These are phyloP conservation scores for Emydomyces testavorans DNA, from an alignment of 2,329 filamentous ascomycete species.

Conservation along the genomic window DNA sequence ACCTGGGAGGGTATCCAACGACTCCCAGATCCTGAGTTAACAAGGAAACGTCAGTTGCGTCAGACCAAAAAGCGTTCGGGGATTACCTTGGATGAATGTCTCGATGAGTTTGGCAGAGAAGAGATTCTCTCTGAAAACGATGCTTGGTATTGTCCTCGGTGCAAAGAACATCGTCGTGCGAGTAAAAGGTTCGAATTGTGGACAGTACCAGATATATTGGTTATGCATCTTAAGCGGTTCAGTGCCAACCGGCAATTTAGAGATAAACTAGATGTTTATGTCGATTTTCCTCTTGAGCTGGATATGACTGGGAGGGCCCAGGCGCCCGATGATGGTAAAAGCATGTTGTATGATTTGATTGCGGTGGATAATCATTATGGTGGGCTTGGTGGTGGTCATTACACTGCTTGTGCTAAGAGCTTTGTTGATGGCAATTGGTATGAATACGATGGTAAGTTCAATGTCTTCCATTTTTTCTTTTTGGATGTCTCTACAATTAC, in stretches of 20 bases:
- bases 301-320: slow-evolving; percentile 72
- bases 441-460: slow-evolving; percentile 75
- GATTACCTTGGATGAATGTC: slow-evolving; percentile 75
- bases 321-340: slow-evolving; percentile 66
- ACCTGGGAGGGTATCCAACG: slow-evolving; percentile 46
- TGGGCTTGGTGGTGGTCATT: slow-evolving; percentile 85
- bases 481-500: slow-evolving; percentile 16
- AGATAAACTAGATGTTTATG: slow-evolving; percentile 81
- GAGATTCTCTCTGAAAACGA: slow-evolving; percentile 91
- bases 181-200: slow-evolving; percentile 96
- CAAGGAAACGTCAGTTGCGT: slow-evolving; percentile 52
- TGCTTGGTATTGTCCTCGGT: slow-evolving; percentile 93
- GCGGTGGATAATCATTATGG: slow-evolving; percentile 94
- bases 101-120: slow-evolving; percentile 87
- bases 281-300: slow-evolving; percentile 82
- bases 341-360: slow-evolving; percentile 82
- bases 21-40: slow-evolving; percentile 51
- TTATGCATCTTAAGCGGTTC: slow-evolving; percentile 92
- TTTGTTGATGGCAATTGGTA: slow-evolving; percentile 87
- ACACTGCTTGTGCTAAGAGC: slow-evolving; percentile 89
- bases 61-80: slow-evolving; percentile 58
- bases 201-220: slow-evolving; percentile 89
- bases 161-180: slow-evolving; percentile 83
- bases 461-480: neutral
- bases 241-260: slow-evolving; percentile 69